These are phyloP conservation scores for Lichtheimia corymbifera DNA, from an alignment of 371 early-diverging fungal genomes.

Conservation along the genomic window DNA sequence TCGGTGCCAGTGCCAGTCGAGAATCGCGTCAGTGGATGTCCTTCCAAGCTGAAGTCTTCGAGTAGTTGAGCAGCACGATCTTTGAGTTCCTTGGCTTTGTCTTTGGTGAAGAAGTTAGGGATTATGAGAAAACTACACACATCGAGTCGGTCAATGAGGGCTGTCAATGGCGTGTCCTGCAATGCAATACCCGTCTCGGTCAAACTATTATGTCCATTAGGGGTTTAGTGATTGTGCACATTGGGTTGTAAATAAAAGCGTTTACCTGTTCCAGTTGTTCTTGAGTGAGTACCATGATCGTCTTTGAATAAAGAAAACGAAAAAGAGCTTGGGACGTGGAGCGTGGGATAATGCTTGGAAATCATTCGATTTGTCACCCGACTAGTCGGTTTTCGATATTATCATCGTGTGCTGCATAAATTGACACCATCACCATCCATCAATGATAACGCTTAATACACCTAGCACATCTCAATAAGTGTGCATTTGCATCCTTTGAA, in stretches of 20 bases:
- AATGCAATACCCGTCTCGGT: conserved; percentile 27
- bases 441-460: too few species aligned
- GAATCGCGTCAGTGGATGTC: conserved; percentile 83
- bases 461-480: too few species aligned
- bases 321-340: too few species aligned
- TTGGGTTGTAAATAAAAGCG: too few species aligned
- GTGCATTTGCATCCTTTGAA: too few species aligned
- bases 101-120: conserved; percentile 9
- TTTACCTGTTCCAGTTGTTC: conserved; percentile 10
- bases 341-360: too few species aligned
- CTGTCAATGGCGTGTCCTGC: not conserved
- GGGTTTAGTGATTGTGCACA: not conserved
- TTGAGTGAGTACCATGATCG: conserved; percentile 1
- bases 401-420: too few species aligned
- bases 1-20: conserved; percentile 64
- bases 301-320: too few species aligned
- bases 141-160: not conserved
- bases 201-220: conserved; percentile 22
- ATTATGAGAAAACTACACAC: conserved; percentile 7
- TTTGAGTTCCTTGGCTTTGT: conserved; percentile 34
- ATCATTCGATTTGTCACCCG: too few species aligned
- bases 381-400: too few species aligned
- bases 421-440: too few species aligned
- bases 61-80: conserved; percentile 62
- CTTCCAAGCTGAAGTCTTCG: conserved; percentile 62